phyloP scores from a whole-genome alignment of 345 rosid species.

The Corymbia maculata region DNA sequence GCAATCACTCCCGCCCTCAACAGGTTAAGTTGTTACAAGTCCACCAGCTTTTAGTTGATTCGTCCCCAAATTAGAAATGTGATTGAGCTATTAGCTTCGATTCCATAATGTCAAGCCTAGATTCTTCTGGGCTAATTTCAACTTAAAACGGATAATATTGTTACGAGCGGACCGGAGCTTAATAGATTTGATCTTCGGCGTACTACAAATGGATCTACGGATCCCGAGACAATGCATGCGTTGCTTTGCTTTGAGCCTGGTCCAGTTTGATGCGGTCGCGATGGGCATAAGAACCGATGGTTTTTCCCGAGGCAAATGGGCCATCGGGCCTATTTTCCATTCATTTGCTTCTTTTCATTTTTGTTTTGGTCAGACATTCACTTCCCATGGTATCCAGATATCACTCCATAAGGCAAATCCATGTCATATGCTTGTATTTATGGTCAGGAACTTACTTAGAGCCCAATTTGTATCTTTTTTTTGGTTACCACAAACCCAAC shows the following conservation, averaged over 20 bases:
- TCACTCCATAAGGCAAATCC: neutral
- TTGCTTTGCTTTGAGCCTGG: neutral
- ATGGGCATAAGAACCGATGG: neutral
- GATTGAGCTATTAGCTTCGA: too few relatives aligned
- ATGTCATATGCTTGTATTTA: neutral
- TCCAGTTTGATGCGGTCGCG: neutral
- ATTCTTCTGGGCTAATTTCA: too few relatives aligned
- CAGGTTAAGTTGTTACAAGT: too few relatives aligned
- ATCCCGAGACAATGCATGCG: neutral
- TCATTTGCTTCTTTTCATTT: neutral
- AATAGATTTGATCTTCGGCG: neutral
- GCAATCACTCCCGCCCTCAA: too few relatives aligned
- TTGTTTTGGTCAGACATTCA: neutral
- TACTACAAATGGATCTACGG: neutral
- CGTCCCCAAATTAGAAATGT: too few relatives aligned
- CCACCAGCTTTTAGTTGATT: too few relatives aligned
- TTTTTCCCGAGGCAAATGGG: neutral
- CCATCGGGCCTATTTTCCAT: neutral
- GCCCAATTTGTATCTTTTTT: neutral
- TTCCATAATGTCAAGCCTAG: too few relatives aligned
- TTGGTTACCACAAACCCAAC: neutral
- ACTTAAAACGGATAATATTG: too few relatives aligned
- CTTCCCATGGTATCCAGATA: neutral
- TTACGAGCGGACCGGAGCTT: too few relatives aligned
- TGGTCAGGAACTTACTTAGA: neutral